These are phyloP conservation scores for Coniochaeta sp. DNA, from an alignment of 2,329 filamentous ascomycete genomes.

Conservation along the genomic window DNA sequence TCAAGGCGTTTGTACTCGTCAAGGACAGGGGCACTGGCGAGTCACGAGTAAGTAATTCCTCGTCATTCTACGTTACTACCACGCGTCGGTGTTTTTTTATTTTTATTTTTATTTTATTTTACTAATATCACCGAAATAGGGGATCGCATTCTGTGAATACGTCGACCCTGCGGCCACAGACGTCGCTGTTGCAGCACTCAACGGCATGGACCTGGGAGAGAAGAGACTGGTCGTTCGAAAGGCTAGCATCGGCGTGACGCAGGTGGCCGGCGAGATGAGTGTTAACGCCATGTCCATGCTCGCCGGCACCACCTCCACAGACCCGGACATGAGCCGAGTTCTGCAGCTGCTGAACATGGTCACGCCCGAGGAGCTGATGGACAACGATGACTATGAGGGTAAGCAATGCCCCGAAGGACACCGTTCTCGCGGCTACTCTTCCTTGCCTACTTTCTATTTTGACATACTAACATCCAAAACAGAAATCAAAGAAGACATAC, in stretches of 20 bases:
- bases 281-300: conserved; percentile 98
- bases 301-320: conserved; percentile 76
- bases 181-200: conserved; percentile 82
- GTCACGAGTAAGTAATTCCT: conserved; percentile 60
- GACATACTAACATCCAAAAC: not conserved
- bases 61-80: not conserved
- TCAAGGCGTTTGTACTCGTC: conserved; percentile 86
- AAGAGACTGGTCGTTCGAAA: conserved; percentile 77
- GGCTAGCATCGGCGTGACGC: conserved; percentile 89
- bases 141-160: conserved; percentile 96
- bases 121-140: conserved; percentile 39
- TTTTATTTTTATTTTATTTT: too few species aligned
- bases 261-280: conserved; percentile 88
- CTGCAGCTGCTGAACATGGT: conserved; percentile 98
- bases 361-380: conserved; percentile 87
- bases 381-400: conserved; percentile 94
- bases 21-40: conserved; percentile 82
- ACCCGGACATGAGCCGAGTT: conserved; percentile 75
- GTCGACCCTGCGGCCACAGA: conserved; percentile 69
- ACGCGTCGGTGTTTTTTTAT: too few species aligned
- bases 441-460: too few species aligned
- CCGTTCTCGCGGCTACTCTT: not conserved
- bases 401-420: conserved; percentile 17
- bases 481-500: conserved; percentile 97
- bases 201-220: conserved; percentile 89